Base-by-base conservation (phyloP, 805 yeast genomes). In the Candida schatavii region DNA sequence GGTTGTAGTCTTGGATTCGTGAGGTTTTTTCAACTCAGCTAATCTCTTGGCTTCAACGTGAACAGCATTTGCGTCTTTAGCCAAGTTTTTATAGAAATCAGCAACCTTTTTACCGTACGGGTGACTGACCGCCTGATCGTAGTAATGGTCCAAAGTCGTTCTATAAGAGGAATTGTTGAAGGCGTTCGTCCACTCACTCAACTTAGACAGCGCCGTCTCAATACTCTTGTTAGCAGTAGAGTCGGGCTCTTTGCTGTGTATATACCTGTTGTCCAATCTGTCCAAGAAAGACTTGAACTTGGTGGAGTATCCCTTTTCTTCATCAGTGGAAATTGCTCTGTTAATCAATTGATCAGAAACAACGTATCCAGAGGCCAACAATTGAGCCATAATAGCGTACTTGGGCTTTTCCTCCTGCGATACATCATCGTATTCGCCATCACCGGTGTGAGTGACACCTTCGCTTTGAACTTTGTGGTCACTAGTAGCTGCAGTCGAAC, bases 391-490 rank as follows among this genome's bases (percentile, higher is more conserved):
- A 45, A 86, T 80, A 15, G 88, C 79, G 42, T 80, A 62, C 55
- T 83, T 83, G 43, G 95, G 95, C 66, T 85, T 85, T 46, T 77
- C 78, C 54, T 86, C 95, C 64, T 85, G 95, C 4, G 72, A 61
- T 40, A 84, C 75, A 50, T 83, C 88, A 39, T 66, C 72, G 38
- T 61, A 61, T 10, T 48, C 39, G 7, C 42, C 48, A 40, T 64
- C 70, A 9, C 67, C 69, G 3, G 67, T 62, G 23, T 27, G 36
- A 10, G 48, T 46, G 26, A 34, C 47, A 22, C 42, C 44, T 17
- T 41, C 43, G 19, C 46, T 42, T 36, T 54, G 59, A 19, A 56
- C 45, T 37, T 61, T 60, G 35, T 55, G 46, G 41, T 56, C 61
- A 9, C 34, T 43, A 11, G 29, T 46, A 3, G 48, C 39, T 7